Evolutionary conservation across 1,139 yeast genomes (phyloP).

Genomic region (Taiozyma onychis): DNA sequence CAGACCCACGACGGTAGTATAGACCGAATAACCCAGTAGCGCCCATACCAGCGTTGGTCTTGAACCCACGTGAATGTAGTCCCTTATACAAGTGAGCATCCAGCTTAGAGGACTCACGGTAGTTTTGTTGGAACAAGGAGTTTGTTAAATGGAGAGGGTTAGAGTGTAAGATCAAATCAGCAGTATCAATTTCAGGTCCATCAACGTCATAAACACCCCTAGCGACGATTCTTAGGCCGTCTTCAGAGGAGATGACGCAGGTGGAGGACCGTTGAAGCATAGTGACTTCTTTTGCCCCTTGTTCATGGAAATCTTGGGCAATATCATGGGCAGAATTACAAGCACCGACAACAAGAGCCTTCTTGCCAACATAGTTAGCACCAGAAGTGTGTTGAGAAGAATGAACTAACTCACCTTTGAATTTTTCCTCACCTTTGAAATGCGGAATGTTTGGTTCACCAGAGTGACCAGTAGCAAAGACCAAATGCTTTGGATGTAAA

Average conservation of each 20-base stretch:
- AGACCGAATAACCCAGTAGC: conserved; percentile 38
- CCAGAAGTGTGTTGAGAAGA: conserved; percentile 37
- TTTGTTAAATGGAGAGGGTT: conserved; percentile 30
- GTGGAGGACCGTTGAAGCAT: conserved; percentile 41
- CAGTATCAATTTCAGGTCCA: conserved; percentile 34
- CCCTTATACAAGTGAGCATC: conserved; percentile 31
- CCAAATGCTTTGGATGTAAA: conserved; percentile 30
- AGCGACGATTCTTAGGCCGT: conserved; percentile 28
- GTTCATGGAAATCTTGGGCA: conserved; percentile 38
- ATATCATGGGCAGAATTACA: conserved; percentile 42
- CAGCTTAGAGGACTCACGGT: conserved; percentile 26
- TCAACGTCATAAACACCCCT: conserved; percentile 31
- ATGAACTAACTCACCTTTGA: conserved; percentile 36
- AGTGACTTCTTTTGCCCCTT: conserved; percentile 35
- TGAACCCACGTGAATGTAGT: conserved; percentile 32
- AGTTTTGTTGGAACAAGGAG: conserved; percentile 29
- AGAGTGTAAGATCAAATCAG: conserved; percentile 32
- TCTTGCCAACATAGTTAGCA: conserved; percentile 33
- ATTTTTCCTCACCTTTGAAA: conserved; percentile 32
- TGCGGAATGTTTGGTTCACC: conserved; percentile 38
- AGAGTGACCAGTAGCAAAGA: conserved; percentile 39
- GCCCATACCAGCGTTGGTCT: conserved; percentile 37
- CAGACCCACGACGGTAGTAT: conserved; percentile 38
- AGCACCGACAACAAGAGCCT: conserved; percentile 38
- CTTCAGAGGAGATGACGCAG: conserved; percentile 33